phyloP scores from a whole-genome alignment of 306 rosid species.

The Castanospermum australe region DNA sequence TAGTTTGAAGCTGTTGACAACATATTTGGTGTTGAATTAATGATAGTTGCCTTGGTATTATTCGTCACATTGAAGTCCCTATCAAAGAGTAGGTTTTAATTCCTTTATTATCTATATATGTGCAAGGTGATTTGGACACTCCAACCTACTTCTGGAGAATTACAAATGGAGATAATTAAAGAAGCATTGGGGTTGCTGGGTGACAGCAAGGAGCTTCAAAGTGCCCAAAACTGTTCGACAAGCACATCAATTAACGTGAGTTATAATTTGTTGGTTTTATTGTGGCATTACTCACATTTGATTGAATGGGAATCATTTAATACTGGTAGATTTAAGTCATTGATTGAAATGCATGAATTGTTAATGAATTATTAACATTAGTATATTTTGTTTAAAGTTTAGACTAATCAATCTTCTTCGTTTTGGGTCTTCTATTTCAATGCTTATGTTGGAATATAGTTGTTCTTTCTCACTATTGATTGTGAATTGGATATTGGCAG shows the following conservation, averaged over 20 bases:
- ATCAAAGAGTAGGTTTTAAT: conserved; percentile 20
- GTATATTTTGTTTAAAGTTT: conserved; percentile 18
- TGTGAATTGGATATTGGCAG: conserved; percentile 28
- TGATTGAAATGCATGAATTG: background rate
- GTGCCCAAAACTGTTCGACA: conserved; percentile 26
- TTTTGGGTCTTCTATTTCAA: conserved; percentile 11
- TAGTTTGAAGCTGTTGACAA: conserved; percentile 8
- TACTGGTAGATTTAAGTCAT: background rate
- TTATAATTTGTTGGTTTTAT: background rate
- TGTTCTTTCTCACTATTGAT: conserved; percentile 7
- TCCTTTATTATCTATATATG: conserved; percentile 7
- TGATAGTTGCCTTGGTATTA: background rate
- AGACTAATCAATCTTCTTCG: conserved; percentile 6
- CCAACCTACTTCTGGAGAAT: conserved; percentile 48
- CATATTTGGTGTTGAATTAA: conserved; percentile 24
- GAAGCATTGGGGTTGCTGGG: conserved; percentile 37
- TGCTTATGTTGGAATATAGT: background rate
- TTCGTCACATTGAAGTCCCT: background rate
- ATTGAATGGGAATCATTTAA: background rate
- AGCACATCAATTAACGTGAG: conserved; percentile 40
- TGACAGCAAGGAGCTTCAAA: conserved; percentile 18
- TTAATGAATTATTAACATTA: background rate
- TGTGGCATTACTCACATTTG: background rate
- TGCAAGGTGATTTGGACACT: conserved; percentile 54
- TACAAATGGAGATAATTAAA: conserved; percentile 46